A percentile compares a stretch with the other conserved stretches of the same genome.
Evolutionary conservation across 2,329 filamentous ascomycete species (phyloP).

Genomic region (Trichoderma cornu-damae): DNA sequence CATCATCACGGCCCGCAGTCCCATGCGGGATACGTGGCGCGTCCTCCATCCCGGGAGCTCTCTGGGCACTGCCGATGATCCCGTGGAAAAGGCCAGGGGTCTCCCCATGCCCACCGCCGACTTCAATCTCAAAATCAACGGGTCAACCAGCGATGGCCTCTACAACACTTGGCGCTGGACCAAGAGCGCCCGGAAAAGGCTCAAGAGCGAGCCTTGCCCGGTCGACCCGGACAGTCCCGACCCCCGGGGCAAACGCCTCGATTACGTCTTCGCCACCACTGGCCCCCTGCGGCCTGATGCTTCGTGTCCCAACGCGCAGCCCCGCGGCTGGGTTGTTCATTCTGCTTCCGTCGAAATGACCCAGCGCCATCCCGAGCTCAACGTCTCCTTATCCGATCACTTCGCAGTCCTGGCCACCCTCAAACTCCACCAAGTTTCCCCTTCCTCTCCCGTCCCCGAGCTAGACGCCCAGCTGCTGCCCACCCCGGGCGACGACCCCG

Average conservation of each 20-base stretch:
- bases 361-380: conserved; percentile 70
- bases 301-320: conserved; percentile 23
- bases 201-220: conserved; percentile 52
- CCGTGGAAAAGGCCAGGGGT: conserved; percentile 60
- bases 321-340: conserved; percentile 60
- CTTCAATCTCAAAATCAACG: conserved; percentile 74
- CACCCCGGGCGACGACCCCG: conserved; percentile 20
- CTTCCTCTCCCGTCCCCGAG: conserved; percentile 21
- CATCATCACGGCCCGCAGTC: conserved; percentile 71
- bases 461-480: conserved; percentile 33
- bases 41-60: conserved; percentile 78
- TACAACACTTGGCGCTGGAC: conserved; percentile 95
- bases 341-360: conserved; percentile 72
- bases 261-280: conserved; percentile 84
- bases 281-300: conserved; percentile 30
- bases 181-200: conserved; percentile 60
- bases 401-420: conserved; percentile 86
- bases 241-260: conserved; percentile 74
- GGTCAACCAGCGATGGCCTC: conserved; percentile 77
- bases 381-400: conserved; percentile 89
- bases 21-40: conserved; percentile 79
- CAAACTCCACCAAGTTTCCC: conserved; percentile 39
- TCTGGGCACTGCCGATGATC: conserved; percentile 65
- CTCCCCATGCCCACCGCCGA: conserved; percentile 67
- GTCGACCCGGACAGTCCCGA: conserved; percentile 65